Conservation (phyloP, 768 basidiomycete species). For the Suillus bovinus region DNA sequence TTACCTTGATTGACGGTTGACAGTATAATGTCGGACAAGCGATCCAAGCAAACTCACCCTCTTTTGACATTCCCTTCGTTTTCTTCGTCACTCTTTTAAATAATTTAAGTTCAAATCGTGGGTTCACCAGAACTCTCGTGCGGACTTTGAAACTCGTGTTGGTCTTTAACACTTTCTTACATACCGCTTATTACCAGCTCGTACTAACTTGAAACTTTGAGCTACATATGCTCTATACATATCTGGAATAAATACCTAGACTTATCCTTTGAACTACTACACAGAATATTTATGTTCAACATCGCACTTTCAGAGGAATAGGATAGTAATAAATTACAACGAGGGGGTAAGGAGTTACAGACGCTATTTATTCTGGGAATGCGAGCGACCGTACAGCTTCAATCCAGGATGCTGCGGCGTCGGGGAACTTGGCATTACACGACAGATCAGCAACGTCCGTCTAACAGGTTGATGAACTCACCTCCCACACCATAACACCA, state of each 20-base stretch:
- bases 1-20: neutral
- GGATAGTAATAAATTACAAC: neutral
- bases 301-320: neutral
- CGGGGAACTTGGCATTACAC: slow-evolving; percentile 35
- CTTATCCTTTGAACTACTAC: neutral
- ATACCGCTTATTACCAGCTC: neutral
- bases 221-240: neutral
- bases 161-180: neutral
- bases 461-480: slow-evolving; percentile 11
- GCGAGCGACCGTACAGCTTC: slow-evolving; percentile 35
- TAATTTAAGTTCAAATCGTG: neutral
- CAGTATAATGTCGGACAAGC: neutral
- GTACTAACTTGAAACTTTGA: neutral
- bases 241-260: neutral
- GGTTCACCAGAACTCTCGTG: neutral
- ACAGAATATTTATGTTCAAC: neutral
- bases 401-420: slow-evolving; percentile 43
- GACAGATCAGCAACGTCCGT: neutral
- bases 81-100: neutral
- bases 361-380: slow-evolving; percentile 33
- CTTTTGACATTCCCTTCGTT: slow-evolving; percentile 7
- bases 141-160: neutral
- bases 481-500: slow-evolving; percentile 26
- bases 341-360: neutral
- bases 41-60: no score